Evolutionary conservation across 164 flowering plant species (phyloP).

Genomic region (Tetrastigma voinierianum): DNA sequence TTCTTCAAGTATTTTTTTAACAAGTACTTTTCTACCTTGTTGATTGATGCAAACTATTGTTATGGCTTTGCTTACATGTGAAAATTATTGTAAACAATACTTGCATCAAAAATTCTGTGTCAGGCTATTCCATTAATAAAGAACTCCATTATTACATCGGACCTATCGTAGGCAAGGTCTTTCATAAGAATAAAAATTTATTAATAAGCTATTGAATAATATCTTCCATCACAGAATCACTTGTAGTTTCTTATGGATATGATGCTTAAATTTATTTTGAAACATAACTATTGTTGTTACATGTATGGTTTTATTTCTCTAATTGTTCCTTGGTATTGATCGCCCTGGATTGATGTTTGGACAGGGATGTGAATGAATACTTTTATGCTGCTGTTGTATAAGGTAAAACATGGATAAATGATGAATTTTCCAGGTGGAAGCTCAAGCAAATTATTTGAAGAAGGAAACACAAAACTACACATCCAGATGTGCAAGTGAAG

Average conservation of each 20-base stretch:
- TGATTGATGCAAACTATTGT: no score
- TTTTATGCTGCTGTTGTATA: neutral
- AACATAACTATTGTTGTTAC: neutral
- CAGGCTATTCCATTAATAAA: no score
- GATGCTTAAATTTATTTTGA: neutral
- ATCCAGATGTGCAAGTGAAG: slow-evolving; percentile 51
- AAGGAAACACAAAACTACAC: slow-evolving; percentile 56
- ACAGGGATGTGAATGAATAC: neutral
- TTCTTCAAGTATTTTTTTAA: no score
- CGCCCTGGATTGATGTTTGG: neutral
- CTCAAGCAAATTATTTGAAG: slow-evolving; percentile 41
- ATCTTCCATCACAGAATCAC: no score
- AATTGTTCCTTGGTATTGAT: neutral
- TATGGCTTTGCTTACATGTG: no score
- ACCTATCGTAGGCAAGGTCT: no score
- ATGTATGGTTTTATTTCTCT: neutral
- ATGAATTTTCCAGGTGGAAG: slow-evolving; percentile 49
- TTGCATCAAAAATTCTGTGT: no score
- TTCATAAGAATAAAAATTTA: no score
- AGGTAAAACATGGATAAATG: neutral
- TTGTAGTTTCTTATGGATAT: neutral
- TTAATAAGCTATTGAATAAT: no score
- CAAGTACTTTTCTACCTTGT: no score
- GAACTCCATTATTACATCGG: no score
- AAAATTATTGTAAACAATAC: no score